Conservation (phyloP, 148 eudicot genomes). For the Fagopyrum tataricum region DNA sequence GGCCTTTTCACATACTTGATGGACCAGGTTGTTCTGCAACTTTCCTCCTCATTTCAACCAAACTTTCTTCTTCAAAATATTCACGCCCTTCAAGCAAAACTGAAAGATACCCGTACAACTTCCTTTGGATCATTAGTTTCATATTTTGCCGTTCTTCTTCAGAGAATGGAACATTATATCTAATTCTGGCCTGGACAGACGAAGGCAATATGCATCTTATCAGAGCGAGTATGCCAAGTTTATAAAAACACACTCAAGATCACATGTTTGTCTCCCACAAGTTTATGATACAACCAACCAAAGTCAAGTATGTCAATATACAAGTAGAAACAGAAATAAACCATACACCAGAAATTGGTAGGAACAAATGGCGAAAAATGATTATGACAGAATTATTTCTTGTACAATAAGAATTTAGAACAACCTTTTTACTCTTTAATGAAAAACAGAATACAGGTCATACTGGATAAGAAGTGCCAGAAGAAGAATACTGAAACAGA, state of each 20-base stretch:
- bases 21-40: conserved; percentile 43
- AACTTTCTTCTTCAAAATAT: conserved; percentile 55
- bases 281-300: neutral
- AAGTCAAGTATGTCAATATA: neutral
- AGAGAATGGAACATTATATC: conserved; percentile 56
- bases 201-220: neutral
- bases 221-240: neutral
- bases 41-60: conserved; percentile 26
- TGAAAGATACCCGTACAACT: conserved; percentile 54
- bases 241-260: neutral
- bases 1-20: conserved; percentile 38
- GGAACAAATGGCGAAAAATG: neutral
- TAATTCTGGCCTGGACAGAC: conserved; percentile 55
- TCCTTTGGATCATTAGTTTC: conserved; percentile 61
- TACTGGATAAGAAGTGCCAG: neutral
- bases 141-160: conserved; percentile 58
- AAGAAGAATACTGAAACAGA: neutral
- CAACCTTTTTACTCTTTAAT: neutral
- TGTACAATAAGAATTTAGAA: neutral
- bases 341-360: neutral
- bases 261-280: neutral
- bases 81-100: conserved; percentile 74
- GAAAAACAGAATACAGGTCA: neutral
- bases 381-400: neutral
- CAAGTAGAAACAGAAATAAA: neutral